Evolutionary conservation across 331 rosid genomes (phyloP), one percentile per base, ranked within the genome.

Genomic region (Malus hybrid): DNA sequence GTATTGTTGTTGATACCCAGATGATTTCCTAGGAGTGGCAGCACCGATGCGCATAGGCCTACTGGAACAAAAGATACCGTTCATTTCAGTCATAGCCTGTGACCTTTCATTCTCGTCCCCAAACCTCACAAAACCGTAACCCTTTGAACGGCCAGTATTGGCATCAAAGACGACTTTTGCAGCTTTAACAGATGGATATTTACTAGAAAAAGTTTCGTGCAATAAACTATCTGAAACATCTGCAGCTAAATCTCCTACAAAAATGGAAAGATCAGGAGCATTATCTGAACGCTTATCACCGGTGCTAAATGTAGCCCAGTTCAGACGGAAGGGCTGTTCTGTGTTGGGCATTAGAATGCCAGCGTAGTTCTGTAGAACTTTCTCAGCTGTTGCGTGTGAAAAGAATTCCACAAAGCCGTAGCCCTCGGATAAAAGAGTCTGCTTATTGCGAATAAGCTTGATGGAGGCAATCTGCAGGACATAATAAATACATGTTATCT

Each of bases 101-200:
- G 93, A 82, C 83, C 97, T 85, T 79, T 93, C 98, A 64, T 67
- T 85, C 71, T 93, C 98, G 70, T 93, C 98, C 64, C 93, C 98
- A 79, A 93, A 93, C 90, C 98, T 87, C 80, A 93, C 98, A 85
- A 93, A 93, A 75, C 98, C 98, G 61, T 93, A 93, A 68, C 98
- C 98, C 91, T 93, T 93, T 76, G 98, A 91, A 73, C 97, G 97
- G 28, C 97, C 96, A 67, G 98, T 91, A 76, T 78, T 93, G 84
- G 97, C 92, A 87, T 93, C 98, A 85, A 93, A 81, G 75, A 93
- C 98, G 86, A 93, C 98, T 85, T 93, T 93, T 44, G 98, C 96
- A 66, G 90, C 96, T 69, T 93, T 93, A 77, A 91, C 97, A 78
- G 98, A 93, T 52, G 97, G 93, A 81, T 81, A 93, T 88, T 74